Conservation (phyloP, 1,139 yeast genomes). For the Magnusiomyces tetraspermus region DNA sequence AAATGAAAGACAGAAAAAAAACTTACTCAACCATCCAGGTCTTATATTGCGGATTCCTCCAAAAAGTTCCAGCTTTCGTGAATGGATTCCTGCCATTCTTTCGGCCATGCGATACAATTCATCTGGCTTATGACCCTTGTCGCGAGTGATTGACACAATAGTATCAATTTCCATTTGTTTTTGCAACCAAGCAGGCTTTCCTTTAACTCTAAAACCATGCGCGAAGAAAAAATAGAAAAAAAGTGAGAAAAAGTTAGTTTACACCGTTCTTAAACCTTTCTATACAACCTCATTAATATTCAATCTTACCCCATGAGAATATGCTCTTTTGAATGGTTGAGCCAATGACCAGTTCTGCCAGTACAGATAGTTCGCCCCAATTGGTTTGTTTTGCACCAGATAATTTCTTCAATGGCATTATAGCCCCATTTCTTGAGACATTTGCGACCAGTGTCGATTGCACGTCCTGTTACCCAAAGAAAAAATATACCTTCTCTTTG, state of each 20-base stretch:
- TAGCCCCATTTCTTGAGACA: constrained; percentile 81
- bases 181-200: constrained; percentile 66
- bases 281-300: too few relatives aligned
- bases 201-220: constrained; percentile 41
- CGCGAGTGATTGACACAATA: constrained; percentile 74
- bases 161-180: constrained; percentile 61
- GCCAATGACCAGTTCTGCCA: constrained; percentile 95
- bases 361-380: constrained; percentile 82
- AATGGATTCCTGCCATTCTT: constrained; percentile 63
- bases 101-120: constrained; percentile 80
- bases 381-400: constrained; percentile 90
- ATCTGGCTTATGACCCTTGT: constrained; percentile 85
- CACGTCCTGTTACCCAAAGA: constrained; percentile 92
- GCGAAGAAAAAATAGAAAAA: neutral
- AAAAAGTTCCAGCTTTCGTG: constrained; percentile 77
- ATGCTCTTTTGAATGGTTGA: constrained; percentile 91
- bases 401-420: constrained; percentile 60
- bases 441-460: constrained; percentile 76
- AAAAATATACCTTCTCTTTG: constrained; percentile 78
- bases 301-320: constrained; percentile 62
- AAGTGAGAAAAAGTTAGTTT: neutral
- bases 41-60: constrained; percentile 80
- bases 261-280: too few relatives aligned
- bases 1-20: neutral
- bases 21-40: constrained; percentile 69